Percentiles rank a stretch among this genome's conserved stretches.
These are phyloP conservation scores for Aspergillus nomiae DNA, from an alignment of 2,329 filamentous ascomycete species.

Conservation along the genomic window DNA sequence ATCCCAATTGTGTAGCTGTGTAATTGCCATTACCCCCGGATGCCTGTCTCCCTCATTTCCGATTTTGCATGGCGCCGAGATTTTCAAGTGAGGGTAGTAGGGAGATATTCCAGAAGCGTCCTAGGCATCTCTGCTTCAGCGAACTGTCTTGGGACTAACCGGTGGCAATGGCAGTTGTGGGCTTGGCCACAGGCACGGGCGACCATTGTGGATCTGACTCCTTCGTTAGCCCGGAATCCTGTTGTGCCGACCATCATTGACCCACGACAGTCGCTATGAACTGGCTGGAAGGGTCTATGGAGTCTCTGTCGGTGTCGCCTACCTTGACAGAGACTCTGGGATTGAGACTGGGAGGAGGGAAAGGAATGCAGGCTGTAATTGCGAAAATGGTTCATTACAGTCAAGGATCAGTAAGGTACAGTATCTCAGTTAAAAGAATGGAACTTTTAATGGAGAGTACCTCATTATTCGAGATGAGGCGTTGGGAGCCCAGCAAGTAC, in stretches of 20 bases:
- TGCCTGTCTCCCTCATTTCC: not conserved
- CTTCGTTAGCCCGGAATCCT: not conserved
- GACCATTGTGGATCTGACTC: not conserved
- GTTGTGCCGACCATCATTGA: not conserved
- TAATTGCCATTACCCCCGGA: not conserved
- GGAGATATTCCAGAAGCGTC: not conserved
- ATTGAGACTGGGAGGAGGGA: not conserved
- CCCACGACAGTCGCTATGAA: not conserved
- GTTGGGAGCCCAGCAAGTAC: not conserved
- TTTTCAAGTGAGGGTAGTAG: not conserved
- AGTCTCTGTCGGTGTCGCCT: not conserved
- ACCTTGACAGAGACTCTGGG: not conserved
- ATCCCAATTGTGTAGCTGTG: conserved; percentile 1
- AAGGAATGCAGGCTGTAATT: not conserved
- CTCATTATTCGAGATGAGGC: not conserved
- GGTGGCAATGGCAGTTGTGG: conserved; percentile 6
- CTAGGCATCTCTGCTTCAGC: not conserved
- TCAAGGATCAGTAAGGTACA: not conserved
- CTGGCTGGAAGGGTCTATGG: not conserved
- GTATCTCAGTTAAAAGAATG: not conserved
- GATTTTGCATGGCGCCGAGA: not conserved
- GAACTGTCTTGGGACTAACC: not conserved
- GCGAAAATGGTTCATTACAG: not conserved
- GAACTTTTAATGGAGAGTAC: not conserved
- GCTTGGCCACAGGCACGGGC: conserved; percentile 1